Conservation (phyloP, 441 rosid species). For the Gossypium lobatum region DNA sequence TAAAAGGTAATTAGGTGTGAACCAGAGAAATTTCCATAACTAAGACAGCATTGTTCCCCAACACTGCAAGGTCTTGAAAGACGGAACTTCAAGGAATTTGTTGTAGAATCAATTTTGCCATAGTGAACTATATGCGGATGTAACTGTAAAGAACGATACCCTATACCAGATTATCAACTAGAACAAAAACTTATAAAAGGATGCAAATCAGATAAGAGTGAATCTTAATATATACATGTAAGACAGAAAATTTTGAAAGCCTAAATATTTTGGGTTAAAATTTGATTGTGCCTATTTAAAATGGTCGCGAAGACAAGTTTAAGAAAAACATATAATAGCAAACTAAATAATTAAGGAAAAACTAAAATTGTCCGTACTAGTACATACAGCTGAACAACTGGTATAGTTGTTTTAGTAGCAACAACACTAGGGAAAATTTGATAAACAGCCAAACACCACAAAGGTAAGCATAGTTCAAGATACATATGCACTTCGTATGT, state of each 20-base stretch:
- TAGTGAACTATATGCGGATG: conserved; percentile 69
- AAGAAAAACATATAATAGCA: neutral
- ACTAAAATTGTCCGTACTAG: neutral
- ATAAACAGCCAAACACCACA: neutral
- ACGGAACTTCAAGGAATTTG: conserved; percentile 67
- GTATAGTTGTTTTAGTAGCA: neutral
- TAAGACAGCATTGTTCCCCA: conserved; percentile 81
- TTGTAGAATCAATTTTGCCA: conserved; percentile 63
- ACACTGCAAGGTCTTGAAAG: conserved; percentile 61
- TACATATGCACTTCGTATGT: neutral
- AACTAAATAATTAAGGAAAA: neutral
- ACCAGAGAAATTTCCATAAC: conserved; percentile 79
- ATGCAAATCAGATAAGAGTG: neutral
- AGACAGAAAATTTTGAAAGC: conserved; percentile 1
- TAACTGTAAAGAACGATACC: conserved; percentile 36
- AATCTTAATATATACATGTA: neutral
- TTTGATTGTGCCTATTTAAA: neutral
- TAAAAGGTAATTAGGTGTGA: conserved; percentile 83
- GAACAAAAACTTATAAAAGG: neutral
- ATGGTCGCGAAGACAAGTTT: neutral
- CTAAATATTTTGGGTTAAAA: neutral
- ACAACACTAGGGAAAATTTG: neutral
- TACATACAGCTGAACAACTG: neutral
- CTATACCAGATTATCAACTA: conserved; percentile 11
- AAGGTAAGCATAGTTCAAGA: neutral